phyloP scores from a whole-genome alignment of 2,329 filamentous ascomycete genomes.

The Verticillium klebahnii region DNA sequence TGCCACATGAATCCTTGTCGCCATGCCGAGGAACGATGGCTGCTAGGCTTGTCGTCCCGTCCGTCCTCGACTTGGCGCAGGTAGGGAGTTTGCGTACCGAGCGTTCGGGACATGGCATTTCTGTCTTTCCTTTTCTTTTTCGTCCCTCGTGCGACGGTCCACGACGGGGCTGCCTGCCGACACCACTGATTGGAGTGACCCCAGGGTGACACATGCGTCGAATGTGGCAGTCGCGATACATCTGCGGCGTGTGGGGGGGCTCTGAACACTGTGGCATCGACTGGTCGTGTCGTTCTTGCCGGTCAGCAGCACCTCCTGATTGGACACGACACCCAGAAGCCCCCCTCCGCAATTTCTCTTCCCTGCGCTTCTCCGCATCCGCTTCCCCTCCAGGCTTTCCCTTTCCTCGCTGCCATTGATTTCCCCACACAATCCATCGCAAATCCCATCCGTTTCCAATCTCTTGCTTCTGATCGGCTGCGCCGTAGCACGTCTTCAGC shows the following conservation, averaged over 20 bases:
- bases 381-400: neutral
- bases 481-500: no score
- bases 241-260: constrained; percentile 9
- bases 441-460: neutral
- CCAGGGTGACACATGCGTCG: no score
- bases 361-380: constrained; percentile 8
- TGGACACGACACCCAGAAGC: neutral
- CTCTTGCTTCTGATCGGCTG: neutral
- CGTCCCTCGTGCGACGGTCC: no score
- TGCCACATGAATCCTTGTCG: no score
- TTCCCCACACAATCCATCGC: constrained; percentile 11
- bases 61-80: no score
- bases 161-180: no score
- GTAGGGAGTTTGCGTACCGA: no score
- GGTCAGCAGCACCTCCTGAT: neutral
- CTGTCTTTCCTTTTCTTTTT: no score
- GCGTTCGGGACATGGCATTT: no score
- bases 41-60: no score
- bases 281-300: neutral
- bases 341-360: neutral
- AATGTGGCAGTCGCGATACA: constrained; percentile 9
- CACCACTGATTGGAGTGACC: no score
- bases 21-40: no score
- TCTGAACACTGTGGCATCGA: neutral
- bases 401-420: neutral